Percentiles rank a stretch among this genome's conserved stretches.
These are phyloP conservation scores for Fusarium mundagurra DNA, from an alignment of 2,329 filamentous ascomycete species.

Conservation along the genomic window DNA sequence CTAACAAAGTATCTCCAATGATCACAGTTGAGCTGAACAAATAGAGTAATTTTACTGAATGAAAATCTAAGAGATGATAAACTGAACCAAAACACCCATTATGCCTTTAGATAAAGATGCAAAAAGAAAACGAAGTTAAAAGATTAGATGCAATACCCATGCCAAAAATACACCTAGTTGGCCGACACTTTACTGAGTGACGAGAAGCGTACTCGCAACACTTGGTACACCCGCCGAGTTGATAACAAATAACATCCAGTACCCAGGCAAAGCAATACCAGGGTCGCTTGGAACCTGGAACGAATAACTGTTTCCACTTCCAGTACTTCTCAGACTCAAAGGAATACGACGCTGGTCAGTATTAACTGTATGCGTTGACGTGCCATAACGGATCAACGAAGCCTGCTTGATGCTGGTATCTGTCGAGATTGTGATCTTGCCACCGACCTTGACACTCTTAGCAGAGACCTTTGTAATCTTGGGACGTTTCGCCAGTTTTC, in stretches of 20 bases:
- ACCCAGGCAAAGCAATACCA: constrained; percentile 26
- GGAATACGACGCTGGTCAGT: constrained; percentile 35
- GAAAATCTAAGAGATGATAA: too few species aligned
- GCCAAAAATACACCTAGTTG: not conserved
- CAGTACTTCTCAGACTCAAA: not conserved
- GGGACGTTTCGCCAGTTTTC: constrained; percentile 7
- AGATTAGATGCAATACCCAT: too few species aligned
- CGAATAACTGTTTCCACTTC: constrained; percentile 3
- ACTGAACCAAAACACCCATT: too few species aligned
- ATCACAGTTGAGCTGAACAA: not conserved
- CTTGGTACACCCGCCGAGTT: constrained; percentile 28
- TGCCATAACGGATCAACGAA: constrained; percentile 27
- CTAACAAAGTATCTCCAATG: too few species aligned
- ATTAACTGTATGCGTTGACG: constrained; percentile 30
- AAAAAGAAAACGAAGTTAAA: not conserved
- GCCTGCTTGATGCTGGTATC: not conserved
- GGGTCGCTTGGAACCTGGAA: constrained; percentile 19
- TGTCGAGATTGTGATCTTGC: not conserved
- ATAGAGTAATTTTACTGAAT: too few species aligned
- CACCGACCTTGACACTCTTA: not conserved
- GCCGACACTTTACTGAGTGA: not conserved
- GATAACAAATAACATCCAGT: constrained; percentile 34
- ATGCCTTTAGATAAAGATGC: rapidly evolving
- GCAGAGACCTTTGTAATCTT: not conserved
- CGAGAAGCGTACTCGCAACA: constrained; percentile 6